Base-by-base conservation (phyloP, 805 yeast genomes). In the Candida xyloterini region DNA sequence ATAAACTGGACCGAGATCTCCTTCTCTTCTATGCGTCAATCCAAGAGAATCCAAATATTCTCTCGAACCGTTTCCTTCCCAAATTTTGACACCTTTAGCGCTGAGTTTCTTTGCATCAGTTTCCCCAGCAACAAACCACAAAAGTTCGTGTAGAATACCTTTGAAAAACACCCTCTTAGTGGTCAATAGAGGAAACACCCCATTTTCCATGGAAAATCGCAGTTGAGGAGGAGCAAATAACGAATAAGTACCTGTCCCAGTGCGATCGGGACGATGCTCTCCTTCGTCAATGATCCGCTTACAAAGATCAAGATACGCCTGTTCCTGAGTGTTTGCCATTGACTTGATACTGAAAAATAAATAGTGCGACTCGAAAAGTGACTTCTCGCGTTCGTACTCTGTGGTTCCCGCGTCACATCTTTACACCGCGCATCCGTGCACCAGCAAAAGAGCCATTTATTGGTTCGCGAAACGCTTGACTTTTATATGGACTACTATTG, bases 11-110 rank as follows among this genome's bases (percentile, higher is more conserved):
- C 99, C 99, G 52, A 93, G 64, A 65, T 93, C 99, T 40, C 98
- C 98, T 53, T 79, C 96, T 43, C 89, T 71, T 58, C 96, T 79
- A 43, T 84, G 71, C 0, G 73, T 73, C 32, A 93, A 73, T 1
- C 98, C 99, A 26, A 89, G 65, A 4, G 78, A 73, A 60, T 93
- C 97, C 39, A 93, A 68, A 59, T 78, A 93, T 62, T 88, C 96
- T 45, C 97, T 72, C 26, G 95, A 85, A 9, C 98, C 99, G 60
- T 93, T 93, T 13, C 99, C 99, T 62, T 93, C 99, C 99, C 99
- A 93, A 40, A 93, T 93, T 57, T 80, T 90, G n/a, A 93, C 95
- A 25, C 95, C 96, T 51, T 82, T 76, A 3, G 82, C 95, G 11
- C 82, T 68, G 30, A 93, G 68, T 47, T 74, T 70, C 49, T 82